Evolutionary conservation across 495 filamentous ascomycete species (phyloP).

Genomic region (Aspergillus steynii): DNA sequence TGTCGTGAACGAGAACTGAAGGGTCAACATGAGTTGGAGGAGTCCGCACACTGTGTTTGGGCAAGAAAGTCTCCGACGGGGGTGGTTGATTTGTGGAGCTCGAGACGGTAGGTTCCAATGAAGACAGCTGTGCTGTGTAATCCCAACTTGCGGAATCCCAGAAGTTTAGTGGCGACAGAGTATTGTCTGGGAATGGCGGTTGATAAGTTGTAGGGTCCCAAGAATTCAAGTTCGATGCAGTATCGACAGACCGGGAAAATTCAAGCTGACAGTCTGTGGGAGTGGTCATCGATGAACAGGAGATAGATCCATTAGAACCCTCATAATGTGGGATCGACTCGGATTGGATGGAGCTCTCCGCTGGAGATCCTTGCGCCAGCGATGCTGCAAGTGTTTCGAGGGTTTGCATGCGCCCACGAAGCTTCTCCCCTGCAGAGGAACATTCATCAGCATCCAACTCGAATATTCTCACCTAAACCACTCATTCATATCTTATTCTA

Average conservation of each 20-base stretch:
- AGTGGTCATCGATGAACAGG: constrained; percentile 6
- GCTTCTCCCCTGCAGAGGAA: constrained; percentile 20
- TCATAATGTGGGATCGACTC: constrained; percentile 5
- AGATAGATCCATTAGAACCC: constrained; percentile 5
- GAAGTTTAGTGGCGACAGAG: constrained; percentile 4
- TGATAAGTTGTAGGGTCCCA: constrained; percentile 10
- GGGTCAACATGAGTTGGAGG: constrained; percentile 12
- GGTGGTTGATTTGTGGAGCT: background rate
- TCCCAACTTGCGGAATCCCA: constrained; percentile 2
- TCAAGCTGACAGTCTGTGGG: constrained; percentile 2
- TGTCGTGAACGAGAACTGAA: constrained; percentile 14
- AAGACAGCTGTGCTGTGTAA: background rate
- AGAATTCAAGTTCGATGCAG: constrained; percentile 8
- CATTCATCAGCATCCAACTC: constrained; percentile 2
- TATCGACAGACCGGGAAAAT: constrained; percentile 8
- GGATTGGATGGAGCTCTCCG: background rate
- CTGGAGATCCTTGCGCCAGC: constrained; percentile 1
- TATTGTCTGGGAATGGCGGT: background rate
- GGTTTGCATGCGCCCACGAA: constrained; percentile 18
- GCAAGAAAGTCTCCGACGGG: background rate
- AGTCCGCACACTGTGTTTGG: background rate
- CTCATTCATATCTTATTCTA: background rate
- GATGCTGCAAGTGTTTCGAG: constrained; percentile 24
- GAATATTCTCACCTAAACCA: background rate
- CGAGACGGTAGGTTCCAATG: background rate